phyloP scores from a whole-genome alignment of 306 rosid species.

The Begonia loranthoides region DNA sequence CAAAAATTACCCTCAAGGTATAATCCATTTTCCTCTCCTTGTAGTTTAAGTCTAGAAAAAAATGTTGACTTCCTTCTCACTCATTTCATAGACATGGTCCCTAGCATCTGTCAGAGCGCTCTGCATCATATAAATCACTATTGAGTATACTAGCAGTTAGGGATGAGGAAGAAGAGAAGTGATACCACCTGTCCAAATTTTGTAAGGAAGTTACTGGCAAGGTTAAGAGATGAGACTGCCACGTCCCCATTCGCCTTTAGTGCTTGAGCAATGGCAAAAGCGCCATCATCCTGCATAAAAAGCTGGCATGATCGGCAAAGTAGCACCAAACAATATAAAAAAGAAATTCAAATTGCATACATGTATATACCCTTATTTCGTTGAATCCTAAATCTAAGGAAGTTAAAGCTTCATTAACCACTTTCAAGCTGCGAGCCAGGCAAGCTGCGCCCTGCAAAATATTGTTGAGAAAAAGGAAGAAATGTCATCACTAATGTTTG shows the following conservation, averaged over 20 bases:
- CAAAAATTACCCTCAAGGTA: slow-evolving; percentile 8
- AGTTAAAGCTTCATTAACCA: slow-evolving; percentile 89
- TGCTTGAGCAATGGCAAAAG: slow-evolving; percentile 97
- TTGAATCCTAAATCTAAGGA: slow-evolving; percentile 87
- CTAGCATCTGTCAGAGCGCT: slow-evolving; percentile 88
- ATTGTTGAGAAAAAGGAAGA: slow-evolving; percentile 4
- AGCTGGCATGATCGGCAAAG: not conserved
- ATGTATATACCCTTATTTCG: slow-evolving; percentile 69
- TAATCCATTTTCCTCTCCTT: slow-evolving; percentile 1
- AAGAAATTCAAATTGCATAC: not conserved
- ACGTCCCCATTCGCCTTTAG: slow-evolving; percentile 87
- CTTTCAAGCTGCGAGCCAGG: slow-evolving; percentile 97
- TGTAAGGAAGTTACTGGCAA: slow-evolving; percentile 77
- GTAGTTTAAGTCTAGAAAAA: slow-evolving; percentile 33
- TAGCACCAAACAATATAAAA: slow-evolving; percentile 6
- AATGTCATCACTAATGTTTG: slow-evolving; percentile 5
- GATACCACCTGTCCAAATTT: slow-evolving; percentile 94
- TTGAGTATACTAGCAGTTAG: not conserved
- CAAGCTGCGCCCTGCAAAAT: slow-evolving; percentile 70
- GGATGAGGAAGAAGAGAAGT: not conserved
- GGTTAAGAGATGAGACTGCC: slow-evolving; percentile 60
- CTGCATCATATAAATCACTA: slow-evolving; percentile 28
- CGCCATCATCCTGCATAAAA: slow-evolving; percentile 79
- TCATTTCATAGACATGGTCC: slow-evolving; percentile 95
- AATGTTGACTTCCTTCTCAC: slow-evolving; percentile 75